phyloP scores from a whole-genome alignment of 805 yeast species.

The Lipomyces orientalis region DNA sequence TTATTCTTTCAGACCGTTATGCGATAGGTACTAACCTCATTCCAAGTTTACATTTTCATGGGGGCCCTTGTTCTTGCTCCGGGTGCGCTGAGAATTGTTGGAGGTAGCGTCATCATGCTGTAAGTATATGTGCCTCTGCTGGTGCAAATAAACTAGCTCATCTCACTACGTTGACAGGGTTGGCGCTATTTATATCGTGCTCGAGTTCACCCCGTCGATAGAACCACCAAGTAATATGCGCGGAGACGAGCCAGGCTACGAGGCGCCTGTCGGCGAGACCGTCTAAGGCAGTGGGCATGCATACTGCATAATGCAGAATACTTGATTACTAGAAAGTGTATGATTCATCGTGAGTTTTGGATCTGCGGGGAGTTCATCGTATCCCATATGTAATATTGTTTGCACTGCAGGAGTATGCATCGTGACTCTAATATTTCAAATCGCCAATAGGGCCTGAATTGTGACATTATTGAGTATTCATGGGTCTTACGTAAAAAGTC shows the following conservation, averaged over 20 bases:
- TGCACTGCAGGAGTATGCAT: not conserved
- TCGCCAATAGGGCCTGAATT: not conserved
- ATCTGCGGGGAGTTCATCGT: not conserved
- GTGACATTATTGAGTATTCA: not conserved
- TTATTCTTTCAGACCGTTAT: not conserved
- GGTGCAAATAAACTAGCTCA: not conserved
- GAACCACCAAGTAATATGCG: conserved; percentile 86
- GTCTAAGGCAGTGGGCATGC: conserved; percentile 19
- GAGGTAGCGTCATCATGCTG: conserved; percentile 63
- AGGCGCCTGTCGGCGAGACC: conserved; percentile 34
- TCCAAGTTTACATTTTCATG: conserved; percentile 56
- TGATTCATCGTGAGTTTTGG: not conserved
- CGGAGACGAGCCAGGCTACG: conserved; percentile 50
- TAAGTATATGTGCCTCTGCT: conserved; percentile 10
- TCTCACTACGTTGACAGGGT: conserved; percentile 39
- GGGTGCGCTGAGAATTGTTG: conserved; percentile 60
- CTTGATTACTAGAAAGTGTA: not conserved
- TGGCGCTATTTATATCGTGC: conserved; percentile 63
- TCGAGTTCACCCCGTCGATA: conserved; percentile 75
- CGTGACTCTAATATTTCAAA: not conserved
- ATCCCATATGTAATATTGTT: not conserved
- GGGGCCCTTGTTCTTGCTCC: conserved; percentile 58
- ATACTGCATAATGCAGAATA: not conserved
- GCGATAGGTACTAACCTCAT: not conserved
- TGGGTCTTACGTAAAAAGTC: not conserved